These are phyloP conservation scores for Rhodotorula graminis DNA, from an alignment of 768 basidiomycete genomes.

Conservation along the genomic window DNA sequence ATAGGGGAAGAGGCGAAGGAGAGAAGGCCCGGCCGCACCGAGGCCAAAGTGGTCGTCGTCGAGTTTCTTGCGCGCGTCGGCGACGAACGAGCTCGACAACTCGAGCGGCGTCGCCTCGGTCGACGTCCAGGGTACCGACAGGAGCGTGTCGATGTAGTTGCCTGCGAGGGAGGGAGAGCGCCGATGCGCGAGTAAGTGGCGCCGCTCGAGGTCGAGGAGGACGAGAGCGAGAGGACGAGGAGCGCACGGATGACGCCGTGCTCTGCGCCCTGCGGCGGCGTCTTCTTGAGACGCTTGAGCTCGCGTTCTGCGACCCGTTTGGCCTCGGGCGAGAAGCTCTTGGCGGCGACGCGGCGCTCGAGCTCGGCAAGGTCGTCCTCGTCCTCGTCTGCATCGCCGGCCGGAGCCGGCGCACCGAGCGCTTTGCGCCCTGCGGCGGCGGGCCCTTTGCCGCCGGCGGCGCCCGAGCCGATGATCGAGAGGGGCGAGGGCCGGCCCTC, in stretches of 20 bases:
- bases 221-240: background rate
- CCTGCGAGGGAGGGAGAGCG: constrained; percentile 15
- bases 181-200: background rate
- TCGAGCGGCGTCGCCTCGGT: constrained; percentile 46
- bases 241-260: constrained; percentile 80
- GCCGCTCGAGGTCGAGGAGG: background rate
- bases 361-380: constrained; percentile 76
- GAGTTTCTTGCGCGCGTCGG: constrained; percentile 65
- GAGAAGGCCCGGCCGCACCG: background rate
- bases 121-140: constrained; percentile 69
- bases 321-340: constrained; percentile 70
- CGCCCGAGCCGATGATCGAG: background rate
- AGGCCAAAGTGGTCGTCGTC: constrained; percentile 88
- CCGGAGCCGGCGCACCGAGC: background rate
- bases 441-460: background rate
- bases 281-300: constrained; percentile 75
- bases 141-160: constrained; percentile 79
- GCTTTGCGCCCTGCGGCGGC: background rate
- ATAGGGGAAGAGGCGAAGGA: too few relatives aligned
- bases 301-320: constrained; percentile 75
- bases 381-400: constrained; percentile 64
- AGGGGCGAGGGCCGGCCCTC: background rate
- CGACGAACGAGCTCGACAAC: constrained; percentile 37
- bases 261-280: constrained; percentile 85
- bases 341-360: constrained; percentile 60